Conservation (phyloP, 2,329 filamentous ascomycete genomes). For the Basipetospora chlamydospora region DNA sequence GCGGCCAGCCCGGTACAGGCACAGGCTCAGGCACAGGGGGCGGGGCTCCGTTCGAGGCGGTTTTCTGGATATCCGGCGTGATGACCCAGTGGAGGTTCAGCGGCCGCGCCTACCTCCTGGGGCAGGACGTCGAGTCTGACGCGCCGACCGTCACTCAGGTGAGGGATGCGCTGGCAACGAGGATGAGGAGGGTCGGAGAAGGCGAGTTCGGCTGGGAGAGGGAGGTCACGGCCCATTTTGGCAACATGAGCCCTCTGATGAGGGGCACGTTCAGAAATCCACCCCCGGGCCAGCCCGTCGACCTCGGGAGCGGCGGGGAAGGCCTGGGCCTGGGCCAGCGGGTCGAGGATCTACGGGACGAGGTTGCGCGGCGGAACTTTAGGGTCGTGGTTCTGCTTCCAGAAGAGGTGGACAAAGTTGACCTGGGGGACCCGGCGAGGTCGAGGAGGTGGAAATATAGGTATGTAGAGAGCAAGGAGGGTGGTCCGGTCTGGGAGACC, state of each 20-base stretch:
- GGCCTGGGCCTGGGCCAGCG: constrained; percentile 41
- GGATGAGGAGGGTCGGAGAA: constrained; percentile 44
- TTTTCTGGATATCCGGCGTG: constrained; percentile 62
- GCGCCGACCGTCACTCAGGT: constrained; percentile 25
- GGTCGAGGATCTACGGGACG: constrained; percentile 57
- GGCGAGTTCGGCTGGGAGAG: constrained; percentile 59
- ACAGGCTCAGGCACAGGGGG: constrained; percentile 38
- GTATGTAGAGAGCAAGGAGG: constrained; percentile 29
- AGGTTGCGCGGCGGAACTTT: constrained; percentile 59
- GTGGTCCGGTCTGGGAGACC: constrained; percentile 45
- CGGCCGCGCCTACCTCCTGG: constrained; percentile 63
- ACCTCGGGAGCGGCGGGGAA: constrained; percentile 17
- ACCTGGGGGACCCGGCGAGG: constrained; percentile 52
- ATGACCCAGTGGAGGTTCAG: constrained; percentile 75
- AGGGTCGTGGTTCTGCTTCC: constrained; percentile 71
- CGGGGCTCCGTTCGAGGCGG: constrained; percentile 62
- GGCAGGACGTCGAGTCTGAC: constrained; percentile 44
- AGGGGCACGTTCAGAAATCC: constrained; percentile 63
- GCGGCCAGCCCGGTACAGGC: no score
- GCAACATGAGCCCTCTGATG: constrained; percentile 71
- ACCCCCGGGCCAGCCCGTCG: constrained; percentile 47
- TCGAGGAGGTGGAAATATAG: constrained; percentile 54
- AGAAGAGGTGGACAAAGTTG: constrained; percentile 59
- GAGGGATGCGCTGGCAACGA: constrained; percentile 40
- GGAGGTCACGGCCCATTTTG: constrained; percentile 79